phyloP scores from a whole-genome alignment of 306 rosid genomes.

The Delonix regia region DNA sequence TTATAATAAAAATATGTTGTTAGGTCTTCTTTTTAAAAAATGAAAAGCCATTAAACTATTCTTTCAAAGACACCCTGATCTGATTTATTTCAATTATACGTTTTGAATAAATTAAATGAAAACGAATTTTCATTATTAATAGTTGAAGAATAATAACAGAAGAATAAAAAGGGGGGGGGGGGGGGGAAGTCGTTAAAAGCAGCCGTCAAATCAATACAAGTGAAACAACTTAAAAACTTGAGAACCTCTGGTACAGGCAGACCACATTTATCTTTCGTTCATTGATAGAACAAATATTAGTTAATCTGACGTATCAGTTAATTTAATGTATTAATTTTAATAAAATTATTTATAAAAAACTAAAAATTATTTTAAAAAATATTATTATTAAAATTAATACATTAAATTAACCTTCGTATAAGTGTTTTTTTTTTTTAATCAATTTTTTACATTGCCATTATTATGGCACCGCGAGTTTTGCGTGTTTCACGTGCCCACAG shows the following conservation, averaged over 20 bases:
- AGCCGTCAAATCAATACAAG: background rate
- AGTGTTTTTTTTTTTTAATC: too few relatives aligned
- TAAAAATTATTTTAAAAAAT: too few relatives aligned
- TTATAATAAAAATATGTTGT: background rate
- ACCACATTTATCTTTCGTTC: background rate
- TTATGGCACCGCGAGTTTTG: background rate
- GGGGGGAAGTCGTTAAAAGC: too few relatives aligned
- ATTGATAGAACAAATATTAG: too few relatives aligned
- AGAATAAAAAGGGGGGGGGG: too few relatives aligned
- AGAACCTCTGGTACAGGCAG: too few relatives aligned
- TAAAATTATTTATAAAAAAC: too few relatives aligned
- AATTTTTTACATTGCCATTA: background rate
- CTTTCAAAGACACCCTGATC: background rate
- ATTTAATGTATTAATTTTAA: too few relatives aligned
- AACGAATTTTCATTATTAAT: background rate
- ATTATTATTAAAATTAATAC: too few relatives aligned
- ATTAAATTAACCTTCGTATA: too few relatives aligned
- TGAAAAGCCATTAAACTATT: background rate
- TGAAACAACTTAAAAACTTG: background rate
- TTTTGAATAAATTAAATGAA: background rate
- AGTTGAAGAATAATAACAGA: background rate
- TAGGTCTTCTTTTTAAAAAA: background rate
- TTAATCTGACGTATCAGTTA: too few relatives aligned
- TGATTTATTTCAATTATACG: background rate
- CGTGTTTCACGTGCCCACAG: background rate